phyloP scores from a whole-genome alignment of 1,284 basidiomycete genomes.

The Afroboletus lepidellus region DNA sequence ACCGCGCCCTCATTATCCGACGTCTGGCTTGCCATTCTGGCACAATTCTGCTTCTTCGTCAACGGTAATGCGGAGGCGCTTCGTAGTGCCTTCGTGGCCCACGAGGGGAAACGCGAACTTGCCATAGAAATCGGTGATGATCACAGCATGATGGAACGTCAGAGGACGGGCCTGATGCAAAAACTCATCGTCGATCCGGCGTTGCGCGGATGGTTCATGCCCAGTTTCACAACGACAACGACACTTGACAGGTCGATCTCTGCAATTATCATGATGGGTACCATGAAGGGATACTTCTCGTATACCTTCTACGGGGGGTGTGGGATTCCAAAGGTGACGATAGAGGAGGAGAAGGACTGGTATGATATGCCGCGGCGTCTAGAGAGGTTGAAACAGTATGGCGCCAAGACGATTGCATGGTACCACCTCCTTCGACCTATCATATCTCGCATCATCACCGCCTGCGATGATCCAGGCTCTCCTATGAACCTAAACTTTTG shows the following conservation, averaged over 20 bases:
- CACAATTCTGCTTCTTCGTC: neutral
- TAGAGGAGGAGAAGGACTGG: neutral
- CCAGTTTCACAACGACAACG: neutral
- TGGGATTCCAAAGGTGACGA: neutral
- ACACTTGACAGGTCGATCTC: neutral
- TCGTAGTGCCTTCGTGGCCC: neutral
- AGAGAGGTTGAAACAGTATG: neutral
- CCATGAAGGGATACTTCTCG: neutral
- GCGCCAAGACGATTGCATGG: neutral
- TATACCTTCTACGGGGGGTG: neutral
- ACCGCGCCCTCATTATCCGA: neutral
- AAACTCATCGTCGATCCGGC: neutral
- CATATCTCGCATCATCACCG: neutral
- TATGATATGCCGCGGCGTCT: neutral
- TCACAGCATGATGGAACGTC: neutral
- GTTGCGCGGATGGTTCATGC: neutral
- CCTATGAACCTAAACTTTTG: neutral
- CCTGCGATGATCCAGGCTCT: neutral
- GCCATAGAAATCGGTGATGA: neutral
- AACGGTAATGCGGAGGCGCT: neutral
- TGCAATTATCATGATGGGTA: neutral
- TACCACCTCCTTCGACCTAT: slow-evolving; percentile 1
- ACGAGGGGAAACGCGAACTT: neutral
- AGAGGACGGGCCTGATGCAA: neutral
- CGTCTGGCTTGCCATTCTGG: neutral